These are phyloP conservation scores for Leccinellum rugosiceps DNA, from an alignment of 768 basidiomycete genomes.

Conservation along the genomic window DNA sequence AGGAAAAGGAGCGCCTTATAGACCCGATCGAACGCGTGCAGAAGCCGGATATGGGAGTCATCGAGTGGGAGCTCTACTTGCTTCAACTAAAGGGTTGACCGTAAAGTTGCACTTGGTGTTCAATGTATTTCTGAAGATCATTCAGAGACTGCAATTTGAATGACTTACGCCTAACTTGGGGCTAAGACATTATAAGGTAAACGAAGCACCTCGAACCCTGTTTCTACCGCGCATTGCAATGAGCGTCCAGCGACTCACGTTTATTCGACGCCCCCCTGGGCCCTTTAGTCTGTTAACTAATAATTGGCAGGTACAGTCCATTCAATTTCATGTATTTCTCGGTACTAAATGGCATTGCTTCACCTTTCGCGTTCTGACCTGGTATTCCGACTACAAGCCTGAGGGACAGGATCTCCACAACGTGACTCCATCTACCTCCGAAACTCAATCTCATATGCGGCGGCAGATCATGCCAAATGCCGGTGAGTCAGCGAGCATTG, in stretches of 20 bases:
- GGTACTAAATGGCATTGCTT: not conserved
- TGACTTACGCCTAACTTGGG: not conserved
- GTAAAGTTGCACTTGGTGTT: not conserved
- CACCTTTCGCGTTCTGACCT: not conserved
- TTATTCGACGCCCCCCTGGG: not conserved
- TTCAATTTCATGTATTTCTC: not conserved
- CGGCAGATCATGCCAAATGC: not conserved
- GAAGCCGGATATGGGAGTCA: constrained; percentile 40
- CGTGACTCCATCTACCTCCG: not conserved
- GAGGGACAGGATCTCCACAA: not conserved
- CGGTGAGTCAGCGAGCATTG: not conserved
- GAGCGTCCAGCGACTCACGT: not conserved
- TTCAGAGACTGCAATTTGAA: too few species aligned
- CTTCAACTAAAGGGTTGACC: constrained; percentile 6
- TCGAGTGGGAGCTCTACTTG: constrained; percentile 25
- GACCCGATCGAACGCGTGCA: constrained; percentile 53
- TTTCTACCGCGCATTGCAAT: not conserved
- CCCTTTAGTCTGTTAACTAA: too few species aligned
- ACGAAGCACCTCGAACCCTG: not conserved
- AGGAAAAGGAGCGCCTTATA: constrained; percentile 42
- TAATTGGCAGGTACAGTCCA: not conserved
- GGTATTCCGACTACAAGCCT: too few species aligned
- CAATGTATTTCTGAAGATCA: not conserved
- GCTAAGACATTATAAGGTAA: not conserved
- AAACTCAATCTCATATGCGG: not conserved